Conservation (phyloP, 2,329 filamentous ascomycete genomes). For the Didymella pinodella region DNA sequence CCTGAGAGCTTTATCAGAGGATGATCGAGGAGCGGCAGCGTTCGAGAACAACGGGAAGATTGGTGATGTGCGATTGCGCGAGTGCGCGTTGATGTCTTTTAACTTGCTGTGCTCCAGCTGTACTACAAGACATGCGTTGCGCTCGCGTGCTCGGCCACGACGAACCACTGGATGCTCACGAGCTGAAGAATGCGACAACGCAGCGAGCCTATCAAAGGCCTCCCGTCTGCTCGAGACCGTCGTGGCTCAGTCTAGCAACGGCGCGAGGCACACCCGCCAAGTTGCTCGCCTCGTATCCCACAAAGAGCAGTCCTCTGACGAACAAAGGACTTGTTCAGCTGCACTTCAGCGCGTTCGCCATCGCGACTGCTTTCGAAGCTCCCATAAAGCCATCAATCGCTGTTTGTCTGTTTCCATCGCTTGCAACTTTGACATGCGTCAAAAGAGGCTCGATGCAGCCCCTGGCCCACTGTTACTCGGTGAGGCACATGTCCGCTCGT, state of each 20-base stretch:
- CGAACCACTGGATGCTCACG: conserved; percentile 20
- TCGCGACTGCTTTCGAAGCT: background rate
- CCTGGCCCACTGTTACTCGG: conserved; percentile 12
- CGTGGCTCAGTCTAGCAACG: conserved; percentile 19
- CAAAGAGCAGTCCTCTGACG: conserved; percentile 6
- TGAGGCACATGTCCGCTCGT: conserved; percentile 12
- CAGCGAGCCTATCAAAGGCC: conserved; percentile 28
- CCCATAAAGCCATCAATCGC: background rate
- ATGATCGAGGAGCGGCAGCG: conserved; percentile 27
- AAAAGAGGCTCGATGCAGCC: conserved; percentile 8
- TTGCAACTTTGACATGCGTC: background rate
- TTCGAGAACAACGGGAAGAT: conserved; percentile 32
- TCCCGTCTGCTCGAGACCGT: conserved; percentile 23
- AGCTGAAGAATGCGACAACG: conserved; percentile 36
- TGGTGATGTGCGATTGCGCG: conserved; percentile 5
- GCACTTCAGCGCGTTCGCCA: background rate
- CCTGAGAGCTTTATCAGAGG: conserved; percentile 22
- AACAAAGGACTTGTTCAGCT: conserved; percentile 15
- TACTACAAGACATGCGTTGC: conserved; percentile 18
- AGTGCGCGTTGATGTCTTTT: conserved; percentile 14
- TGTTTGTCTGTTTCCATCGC: background rate
- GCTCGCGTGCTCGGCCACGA: conserved; percentile 28
- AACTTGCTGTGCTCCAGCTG: conserved; percentile 14
- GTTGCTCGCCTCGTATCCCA: conserved; percentile 14
- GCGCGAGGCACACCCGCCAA: conserved; percentile 14